Base-by-base conservation (phyloP, 2,329 filamentous ascomycete genomes). In the Pseudocercospora fijiensis region DNA sequence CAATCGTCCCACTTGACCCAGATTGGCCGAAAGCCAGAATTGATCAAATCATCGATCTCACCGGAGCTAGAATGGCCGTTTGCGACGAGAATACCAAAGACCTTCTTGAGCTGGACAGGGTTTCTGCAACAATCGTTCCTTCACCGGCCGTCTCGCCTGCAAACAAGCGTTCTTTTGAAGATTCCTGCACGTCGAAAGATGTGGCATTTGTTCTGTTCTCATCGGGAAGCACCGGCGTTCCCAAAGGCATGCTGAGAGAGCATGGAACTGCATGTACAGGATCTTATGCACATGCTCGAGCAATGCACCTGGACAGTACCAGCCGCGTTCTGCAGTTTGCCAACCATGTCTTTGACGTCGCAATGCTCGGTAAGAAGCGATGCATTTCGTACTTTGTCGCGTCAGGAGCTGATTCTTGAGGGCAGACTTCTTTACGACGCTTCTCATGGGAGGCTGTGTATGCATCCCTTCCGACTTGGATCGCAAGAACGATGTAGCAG, bases 81-180 rank as follows among this genome's bases (percentile, higher is more conserved):
- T 45, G 41, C 13, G 41, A 45, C 18, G 7, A 45, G 41, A 8
- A 45, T 13, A 45, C 41, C 13, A 45, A 45, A 18, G 41, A 5
- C 18, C 8, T n/a, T 6, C 18, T 45, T 20, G 41, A 45, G 16
- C 3, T 13, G 18, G 18, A n/a, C 18, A 45, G 16, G 8, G n/a
- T 45, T 5, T 7, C 16, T 1, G 41, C 7, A 20, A 13, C n/a
- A n/a, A n/a, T 45, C 16, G 41, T 45, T 45, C 41, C 41, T 45
- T 5, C 18, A 3, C 4, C 41, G 16, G 16, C 41, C 16, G 13
- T 5, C 6, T 20, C 41, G 41, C 18, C 13, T 45, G 4, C 16
- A 45, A n/a, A 45, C 8, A 86, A 82, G 2, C 18, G 13, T 13
- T 45, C 5, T 45, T 45, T 20, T 7, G 41, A n/a, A 8, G n/a